Evolutionary conservation across 2,329 filamentous ascomycete species (phyloP).

Genomic region (Epichloe baconii): DNA sequence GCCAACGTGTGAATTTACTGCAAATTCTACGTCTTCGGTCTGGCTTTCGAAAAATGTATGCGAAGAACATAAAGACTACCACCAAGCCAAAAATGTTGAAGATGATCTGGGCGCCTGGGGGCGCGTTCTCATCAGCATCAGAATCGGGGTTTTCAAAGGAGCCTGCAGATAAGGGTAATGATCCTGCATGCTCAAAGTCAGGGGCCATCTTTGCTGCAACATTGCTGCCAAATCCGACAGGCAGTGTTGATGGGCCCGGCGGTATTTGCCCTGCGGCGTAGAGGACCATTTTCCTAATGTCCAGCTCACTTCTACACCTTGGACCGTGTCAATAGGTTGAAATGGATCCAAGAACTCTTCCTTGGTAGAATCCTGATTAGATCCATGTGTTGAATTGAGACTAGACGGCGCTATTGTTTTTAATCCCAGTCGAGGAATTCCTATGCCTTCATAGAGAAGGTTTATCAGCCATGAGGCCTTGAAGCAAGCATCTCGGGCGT

Average conservation of each 20-base stretch:
- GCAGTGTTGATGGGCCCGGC: constrained; percentile 41
- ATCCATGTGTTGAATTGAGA: constrained; percentile 59
- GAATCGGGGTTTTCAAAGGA: constrained; percentile 29
- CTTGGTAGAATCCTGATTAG: constrained; percentile 49
- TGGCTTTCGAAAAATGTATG: constrained; percentile 66
- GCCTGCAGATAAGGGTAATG: constrained; percentile 24
- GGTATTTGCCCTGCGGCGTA: constrained; percentile 86
- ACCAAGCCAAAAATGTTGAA: background rate
- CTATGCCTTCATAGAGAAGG: constrained; percentile 89
- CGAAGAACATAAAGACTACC: constrained; percentile 57
- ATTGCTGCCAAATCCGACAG: constrained; percentile 91
- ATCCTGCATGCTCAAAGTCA: constrained; percentile 78
- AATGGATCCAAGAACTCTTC: constrained; percentile 76
- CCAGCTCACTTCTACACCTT: constrained; percentile 89
- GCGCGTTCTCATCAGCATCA: background rate
- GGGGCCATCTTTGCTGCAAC: constrained; percentile 45
- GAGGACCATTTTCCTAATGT: constrained; percentile 88
- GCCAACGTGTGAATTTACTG: constrained; percentile 15
- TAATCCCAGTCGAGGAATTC: constrained; percentile 72
- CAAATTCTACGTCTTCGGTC: constrained; percentile 45
- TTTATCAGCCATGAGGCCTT: constrained; percentile 98
- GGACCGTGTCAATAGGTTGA: constrained; percentile 84
- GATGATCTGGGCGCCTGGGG: background rate
- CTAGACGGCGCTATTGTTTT: constrained; percentile 43
- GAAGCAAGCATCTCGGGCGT: constrained; percentile 83